phyloP scores from a whole-genome alignment of 139 green algal species.

The Edaphochlamys debaryana region DNA sequence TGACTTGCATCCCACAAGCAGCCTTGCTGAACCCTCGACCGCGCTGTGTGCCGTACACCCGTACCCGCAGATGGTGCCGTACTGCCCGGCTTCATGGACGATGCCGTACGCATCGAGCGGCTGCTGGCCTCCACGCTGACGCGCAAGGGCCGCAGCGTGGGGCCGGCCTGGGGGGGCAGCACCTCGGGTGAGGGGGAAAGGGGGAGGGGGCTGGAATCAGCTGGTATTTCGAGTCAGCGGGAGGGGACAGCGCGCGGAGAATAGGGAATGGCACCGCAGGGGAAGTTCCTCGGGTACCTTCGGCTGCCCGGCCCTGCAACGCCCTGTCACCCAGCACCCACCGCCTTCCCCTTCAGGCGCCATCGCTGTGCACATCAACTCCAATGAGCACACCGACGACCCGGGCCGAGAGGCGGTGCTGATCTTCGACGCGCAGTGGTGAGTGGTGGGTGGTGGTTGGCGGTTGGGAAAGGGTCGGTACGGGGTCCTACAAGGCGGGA shows the following conservation, averaged over 20 bases:
- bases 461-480: background rate
- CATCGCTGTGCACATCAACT: conserved; percentile 86
- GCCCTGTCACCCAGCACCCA: too few species aligned
- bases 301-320: too few species aligned
- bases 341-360: conserved; percentile 43
- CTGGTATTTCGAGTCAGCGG: too few species aligned
- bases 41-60: too few species aligned
- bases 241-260: too few species aligned
- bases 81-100: conserved; percentile 85
- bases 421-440: conserved; percentile 83
- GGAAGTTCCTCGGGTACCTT: too few species aligned
- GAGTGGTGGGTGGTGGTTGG: background rate
- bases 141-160: background rate
- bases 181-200: conserved; percentile 26
- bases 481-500: too few species aligned
- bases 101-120: conserved; percentile 85
- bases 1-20: too few species aligned
- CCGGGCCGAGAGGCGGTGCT: conserved; percentile 73
- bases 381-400: conserved; percentile 74
- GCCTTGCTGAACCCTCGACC: too few species aligned
- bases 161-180: conserved; percentile 14
- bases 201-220: too few species aligned
- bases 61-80: too few species aligned
- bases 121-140: conserved; percentile 2
- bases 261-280: too few species aligned